These are phyloP conservation scores for Boletus tylopilopsis DNA, from an alignment of 768 basidiomycete species.

Conservation along the genomic window DNA sequence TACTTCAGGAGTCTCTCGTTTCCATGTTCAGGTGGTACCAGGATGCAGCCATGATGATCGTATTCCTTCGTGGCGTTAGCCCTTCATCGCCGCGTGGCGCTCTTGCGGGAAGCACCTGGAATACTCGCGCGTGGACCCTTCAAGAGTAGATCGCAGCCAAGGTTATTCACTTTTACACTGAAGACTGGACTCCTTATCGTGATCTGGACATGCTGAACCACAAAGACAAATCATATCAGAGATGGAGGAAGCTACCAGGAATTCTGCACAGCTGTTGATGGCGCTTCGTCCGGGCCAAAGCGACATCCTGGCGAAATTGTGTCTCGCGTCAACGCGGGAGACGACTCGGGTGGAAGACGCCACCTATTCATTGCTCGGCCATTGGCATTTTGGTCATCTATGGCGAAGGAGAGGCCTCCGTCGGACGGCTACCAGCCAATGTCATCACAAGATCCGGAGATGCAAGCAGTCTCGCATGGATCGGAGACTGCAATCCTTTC, in stretches of 20 bases:
- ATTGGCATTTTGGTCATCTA: neutral
- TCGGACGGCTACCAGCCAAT: neutral
- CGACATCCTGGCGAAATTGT: neutral
- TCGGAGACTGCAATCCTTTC: neutral
- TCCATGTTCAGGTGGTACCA: too few relatives aligned
- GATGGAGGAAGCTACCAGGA: neutral
- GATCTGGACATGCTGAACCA: neutral
- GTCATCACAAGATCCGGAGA: neutral
- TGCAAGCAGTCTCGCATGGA: neutral
- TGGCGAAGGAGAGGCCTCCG: neutral
- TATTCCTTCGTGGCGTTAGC: neutral
- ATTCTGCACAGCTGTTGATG: neutral
- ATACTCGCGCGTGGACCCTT: neutral
- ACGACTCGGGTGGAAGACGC: neutral
- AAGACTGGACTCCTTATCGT: neutral
- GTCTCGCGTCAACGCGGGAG: neutral
- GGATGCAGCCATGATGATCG: neutral
- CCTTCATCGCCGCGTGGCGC: neutral
- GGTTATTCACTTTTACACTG: neutral
- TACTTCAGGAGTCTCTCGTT: too few relatives aligned
- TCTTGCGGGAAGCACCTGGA: neutral
- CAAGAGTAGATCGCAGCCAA: neutral
- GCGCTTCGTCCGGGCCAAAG: neutral
- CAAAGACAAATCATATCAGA: neutral
- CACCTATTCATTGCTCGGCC: neutral